phyloP scores from a whole-genome alignment of 306 rosid species.

The Castanopsis chinensis region DNA sequence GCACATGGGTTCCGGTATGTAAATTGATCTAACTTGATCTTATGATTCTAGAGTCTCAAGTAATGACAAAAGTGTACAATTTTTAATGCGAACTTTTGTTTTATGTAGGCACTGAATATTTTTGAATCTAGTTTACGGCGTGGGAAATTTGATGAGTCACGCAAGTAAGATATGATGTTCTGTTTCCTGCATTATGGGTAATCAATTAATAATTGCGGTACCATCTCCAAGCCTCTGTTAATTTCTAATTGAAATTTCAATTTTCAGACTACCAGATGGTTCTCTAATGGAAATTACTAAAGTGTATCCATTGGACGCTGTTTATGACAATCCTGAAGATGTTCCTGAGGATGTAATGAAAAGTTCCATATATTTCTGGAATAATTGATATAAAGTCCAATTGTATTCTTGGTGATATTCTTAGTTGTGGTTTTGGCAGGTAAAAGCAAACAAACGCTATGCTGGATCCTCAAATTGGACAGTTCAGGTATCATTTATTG shows the following conservation, averaged over 20 bases:
- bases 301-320: slow-evolving; percentile 92
- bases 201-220: not conserved
- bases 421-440: slow-evolving; percentile 30
- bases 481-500: slow-evolving; percentile 58
- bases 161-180: slow-evolving; percentile 39
- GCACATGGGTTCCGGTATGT: slow-evolving; percentile 99
- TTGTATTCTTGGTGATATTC: not conserved
- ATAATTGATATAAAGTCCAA: not conserved
- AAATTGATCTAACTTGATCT: not conserved
- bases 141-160: slow-evolving; percentile 91
- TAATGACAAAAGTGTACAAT: slow-evolving; percentile 14
- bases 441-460: slow-evolving; percentile 82
- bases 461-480: slow-evolving; percentile 90
- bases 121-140: slow-evolving; percentile 89
- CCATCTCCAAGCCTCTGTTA: slow-evolving; percentile 1
- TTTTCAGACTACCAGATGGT: slow-evolving; percentile 82
- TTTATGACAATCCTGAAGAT: slow-evolving; percentile 77
- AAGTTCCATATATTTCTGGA: not conserved
- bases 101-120: slow-evolving; percentile 79
- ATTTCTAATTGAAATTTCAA: slow-evolving; percentile 7
- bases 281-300: slow-evolving; percentile 88
- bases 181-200: not conserved
- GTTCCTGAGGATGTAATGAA: slow-evolving; percentile 89
- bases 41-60: not conserved
- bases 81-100: slow-evolving; percentile 17